Percentiles rank a stretch among this genome's conserved stretches.
Conservation (phyloP, 2,329 filamentous ascomycete genomes). For the Karstenula rhodostoma region DNA sequence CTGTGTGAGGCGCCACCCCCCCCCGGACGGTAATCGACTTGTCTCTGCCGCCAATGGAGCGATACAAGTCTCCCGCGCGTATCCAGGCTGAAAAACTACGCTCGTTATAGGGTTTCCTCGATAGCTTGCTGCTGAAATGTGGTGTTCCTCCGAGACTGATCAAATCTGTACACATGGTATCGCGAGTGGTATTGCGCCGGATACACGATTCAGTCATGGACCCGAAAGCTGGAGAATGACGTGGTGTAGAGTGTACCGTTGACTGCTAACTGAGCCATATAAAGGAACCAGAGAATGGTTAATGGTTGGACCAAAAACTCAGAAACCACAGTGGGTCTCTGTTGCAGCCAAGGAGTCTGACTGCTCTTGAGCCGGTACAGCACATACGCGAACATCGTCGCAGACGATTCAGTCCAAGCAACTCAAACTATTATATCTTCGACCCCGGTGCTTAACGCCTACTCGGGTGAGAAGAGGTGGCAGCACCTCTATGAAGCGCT, state of each 20-base stretch:
- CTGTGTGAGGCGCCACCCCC: neutral
- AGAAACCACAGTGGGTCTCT: neutral
- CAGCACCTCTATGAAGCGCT: neutral
- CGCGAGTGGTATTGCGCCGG: neutral
- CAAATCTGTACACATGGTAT: neutral
- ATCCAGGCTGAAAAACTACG: neutral
- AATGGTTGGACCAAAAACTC: neutral
- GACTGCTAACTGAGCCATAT: neutral
- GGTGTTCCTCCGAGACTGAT: neutral
- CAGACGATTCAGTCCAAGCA: too few relatives aligned
- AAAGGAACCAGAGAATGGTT: neutral
- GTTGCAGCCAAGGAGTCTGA: neutral
- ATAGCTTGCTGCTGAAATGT: neutral
- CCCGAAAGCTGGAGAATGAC: constrained; percentile 52
- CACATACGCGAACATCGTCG: too few relatives aligned
- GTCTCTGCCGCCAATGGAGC: neutral
- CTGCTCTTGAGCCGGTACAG: too few relatives aligned
- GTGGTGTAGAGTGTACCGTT: neutral
- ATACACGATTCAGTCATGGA: constrained; percentile 58
- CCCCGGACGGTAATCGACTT: neutral
- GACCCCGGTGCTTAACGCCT: neutral
- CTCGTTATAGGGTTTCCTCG: constrained; percentile 20
- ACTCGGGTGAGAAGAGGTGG: neutral
- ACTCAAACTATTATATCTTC: too few relatives aligned
- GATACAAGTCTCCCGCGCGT: neutral